A percentile compares a stretch with the other conserved stretches of the same genome.
These are phyloP conservation scores for Pseudopyricularia javanii DNA, from an alignment of 2,329 filamentous ascomycete genomes.

Conservation along the genomic window DNA sequence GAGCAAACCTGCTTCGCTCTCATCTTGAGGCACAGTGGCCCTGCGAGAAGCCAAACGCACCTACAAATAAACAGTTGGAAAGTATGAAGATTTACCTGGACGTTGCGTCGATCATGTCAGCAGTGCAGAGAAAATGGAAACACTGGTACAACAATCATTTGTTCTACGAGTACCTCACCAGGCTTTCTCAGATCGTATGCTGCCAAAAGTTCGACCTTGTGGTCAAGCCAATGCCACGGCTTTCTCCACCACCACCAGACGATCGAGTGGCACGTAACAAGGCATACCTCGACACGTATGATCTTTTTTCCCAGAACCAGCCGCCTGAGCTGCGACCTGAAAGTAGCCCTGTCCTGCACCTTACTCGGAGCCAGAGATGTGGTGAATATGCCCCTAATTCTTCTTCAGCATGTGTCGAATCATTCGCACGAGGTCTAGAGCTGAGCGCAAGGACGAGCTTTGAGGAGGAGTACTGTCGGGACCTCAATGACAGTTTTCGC, in stretches of 20 bases:
- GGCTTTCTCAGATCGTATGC: neutral
- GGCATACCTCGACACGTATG: neutral
- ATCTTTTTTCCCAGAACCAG: neutral
- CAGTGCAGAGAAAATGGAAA: neutral
- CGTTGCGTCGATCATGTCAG: neutral
- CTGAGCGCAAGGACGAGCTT: neutral
- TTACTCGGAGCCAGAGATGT: neutral
- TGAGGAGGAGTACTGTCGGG: neutral
- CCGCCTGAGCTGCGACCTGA: neutral
- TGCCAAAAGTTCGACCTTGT: neutral
- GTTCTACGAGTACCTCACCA: neutral
- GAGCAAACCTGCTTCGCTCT: neutral
- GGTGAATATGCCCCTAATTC: neutral
- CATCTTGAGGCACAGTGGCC: neutral
- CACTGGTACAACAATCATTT: neutral
- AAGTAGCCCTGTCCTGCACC: neutral
- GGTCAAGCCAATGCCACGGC: no score
- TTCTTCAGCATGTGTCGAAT: neutral
- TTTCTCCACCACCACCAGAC: neutral
- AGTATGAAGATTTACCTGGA: neutral
- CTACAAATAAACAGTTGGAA: neutral
- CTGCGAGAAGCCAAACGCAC: neutral
- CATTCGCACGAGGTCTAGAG: neutral
- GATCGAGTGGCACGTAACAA: neutral
- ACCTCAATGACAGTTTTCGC: neutral